A percentile compares a stretch with the other conserved stretches of the same genome.
phyloP scores from a whole-genome alignment of 208 protist species.

The Leptomonas seymouri region DNA sequence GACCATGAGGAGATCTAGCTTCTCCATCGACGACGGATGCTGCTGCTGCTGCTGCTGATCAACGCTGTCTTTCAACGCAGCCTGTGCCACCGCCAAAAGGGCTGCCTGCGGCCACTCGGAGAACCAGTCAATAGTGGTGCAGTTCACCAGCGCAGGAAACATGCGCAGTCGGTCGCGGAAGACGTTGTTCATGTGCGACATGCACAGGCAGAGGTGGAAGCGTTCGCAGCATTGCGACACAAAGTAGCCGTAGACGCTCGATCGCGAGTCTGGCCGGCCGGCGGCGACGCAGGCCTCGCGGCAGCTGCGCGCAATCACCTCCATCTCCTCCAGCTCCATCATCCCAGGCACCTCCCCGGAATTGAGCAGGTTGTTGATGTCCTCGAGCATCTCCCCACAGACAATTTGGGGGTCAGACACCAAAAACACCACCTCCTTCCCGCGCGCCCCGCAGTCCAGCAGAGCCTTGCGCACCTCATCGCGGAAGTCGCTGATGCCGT shows the following conservation, averaged over 20 bases:
- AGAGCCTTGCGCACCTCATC: conserved; percentile 94
- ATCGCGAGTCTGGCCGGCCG: conserved; percentile 88
- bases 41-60: not conserved
- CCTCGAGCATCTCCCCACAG: conserved; percentile 94
- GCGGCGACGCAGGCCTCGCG: conserved; percentile 67
- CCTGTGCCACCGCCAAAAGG: conserved; percentile 85
- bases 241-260: conserved; percentile 92
- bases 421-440: conserved; percentile 93
- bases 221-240: conserved; percentile 91
- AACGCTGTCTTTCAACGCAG: conserved; percentile 15
- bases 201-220: conserved; percentile 95
- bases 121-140: conserved; percentile 98
- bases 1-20: conserved; percentile 86
- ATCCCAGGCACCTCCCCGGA: conserved; percentile 97
- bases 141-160: conserved; percentile 98
- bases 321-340: conserved; percentile 95
- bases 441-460: conserved; percentile 75
- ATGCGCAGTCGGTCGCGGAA: conserved; percentile 95
- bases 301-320: conserved; percentile 89
- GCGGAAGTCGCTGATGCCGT: conserved; percentile 93
- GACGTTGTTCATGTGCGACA: conserved; percentile 94
- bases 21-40: conserved; percentile 34
- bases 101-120: conserved; percentile 95
- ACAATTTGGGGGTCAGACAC: conserved; percentile 96
- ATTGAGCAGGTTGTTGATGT: conserved; percentile 98